phyloP scores from a whole-genome alignment of 495 filamentous ascomycete genomes.

The Glarea lozoyensis region DNA sequence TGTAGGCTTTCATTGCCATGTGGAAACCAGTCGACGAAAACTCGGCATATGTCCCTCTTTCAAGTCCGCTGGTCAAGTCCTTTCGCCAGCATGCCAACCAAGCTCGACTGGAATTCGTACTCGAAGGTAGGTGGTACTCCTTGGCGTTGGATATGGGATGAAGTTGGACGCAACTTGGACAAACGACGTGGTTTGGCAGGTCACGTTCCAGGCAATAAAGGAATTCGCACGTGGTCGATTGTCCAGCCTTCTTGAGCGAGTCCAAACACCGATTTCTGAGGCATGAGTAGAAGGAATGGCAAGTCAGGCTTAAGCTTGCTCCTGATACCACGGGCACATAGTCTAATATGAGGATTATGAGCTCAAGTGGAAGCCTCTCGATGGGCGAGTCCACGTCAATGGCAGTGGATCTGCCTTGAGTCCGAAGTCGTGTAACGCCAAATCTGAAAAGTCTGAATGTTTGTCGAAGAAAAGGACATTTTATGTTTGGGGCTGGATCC shows the following conservation, averaged over 20 bases:
- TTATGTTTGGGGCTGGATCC: too few species aligned
- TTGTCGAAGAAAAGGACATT: too few species aligned
- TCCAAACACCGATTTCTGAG: constrained; percentile 4
- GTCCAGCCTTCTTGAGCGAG: constrained; percentile 10
- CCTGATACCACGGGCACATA: constrained; percentile 7
- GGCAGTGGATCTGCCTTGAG: constrained; percentile 3
- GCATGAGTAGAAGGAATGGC: constrained; percentile 3
- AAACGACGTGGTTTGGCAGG: constrained; percentile 8
- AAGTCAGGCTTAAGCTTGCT: constrained; percentile 4
- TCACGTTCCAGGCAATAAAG: constrained; percentile 7
- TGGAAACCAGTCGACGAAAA: constrained; percentile 10
- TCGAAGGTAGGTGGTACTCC: background rate
- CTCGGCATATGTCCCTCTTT: background rate
- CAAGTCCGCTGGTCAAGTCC: constrained; percentile 2
- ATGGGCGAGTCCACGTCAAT: constrained; percentile 7
- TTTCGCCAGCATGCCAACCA: constrained; percentile 8
- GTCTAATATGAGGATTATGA: constrained; percentile 9
- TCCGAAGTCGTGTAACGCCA: background rate
- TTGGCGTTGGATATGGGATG: constrained; percentile 7
- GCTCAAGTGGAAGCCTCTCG: constrained; percentile 10
- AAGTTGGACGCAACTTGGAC: constrained; percentile 6
- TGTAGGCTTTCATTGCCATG: constrained; percentile 15
- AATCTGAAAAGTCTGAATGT: too few species aligned
- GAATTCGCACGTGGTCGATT: constrained; percentile 3
- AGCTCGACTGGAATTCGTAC: background rate